These are phyloP conservation scores for Amaranthus cruentus DNA, from an alignment of 148 eudicot genomes.

Conservation along the genomic window DNA sequence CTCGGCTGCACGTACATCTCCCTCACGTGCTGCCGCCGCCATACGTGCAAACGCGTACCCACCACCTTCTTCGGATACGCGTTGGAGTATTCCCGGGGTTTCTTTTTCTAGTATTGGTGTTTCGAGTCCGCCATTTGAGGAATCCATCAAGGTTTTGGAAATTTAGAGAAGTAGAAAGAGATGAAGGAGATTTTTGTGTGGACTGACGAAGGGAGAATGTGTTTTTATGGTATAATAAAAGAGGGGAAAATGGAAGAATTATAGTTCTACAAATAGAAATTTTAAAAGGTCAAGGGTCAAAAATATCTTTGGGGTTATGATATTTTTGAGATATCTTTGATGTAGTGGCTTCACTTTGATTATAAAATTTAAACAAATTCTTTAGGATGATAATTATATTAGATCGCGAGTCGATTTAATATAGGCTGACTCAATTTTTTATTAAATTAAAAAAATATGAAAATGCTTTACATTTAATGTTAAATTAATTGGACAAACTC, in stretches of 20 bases:
- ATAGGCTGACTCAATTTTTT: no score
- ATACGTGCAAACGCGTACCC: constrained; percentile 74
- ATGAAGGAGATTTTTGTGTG: no score
- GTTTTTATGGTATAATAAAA: no score
- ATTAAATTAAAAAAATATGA: no score
- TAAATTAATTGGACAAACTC: no score
- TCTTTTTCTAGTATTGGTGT: constrained; percentile 49
- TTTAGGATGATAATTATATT: no score
- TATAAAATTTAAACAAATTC: no score
- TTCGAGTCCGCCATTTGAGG: constrained; percentile 21
- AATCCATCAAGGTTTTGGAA: neutral
- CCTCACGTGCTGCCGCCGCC: constrained; percentile 34
- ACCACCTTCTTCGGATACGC: constrained; percentile 66
- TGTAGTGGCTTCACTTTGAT: neutral
- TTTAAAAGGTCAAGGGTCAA: neutral
- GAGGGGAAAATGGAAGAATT: neutral
- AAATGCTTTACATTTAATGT: no score
- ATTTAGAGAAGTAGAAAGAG: no score
- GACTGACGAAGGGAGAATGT: no score
- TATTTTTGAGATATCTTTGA: constrained; percentile 21
- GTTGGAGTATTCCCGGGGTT: constrained; percentile 34
- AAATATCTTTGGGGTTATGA: constrained; percentile 22
- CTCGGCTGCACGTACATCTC: constrained; percentile 70
- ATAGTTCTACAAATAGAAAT: neutral
- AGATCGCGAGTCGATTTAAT: no score